Evolutionary conservation across 1,284 basidiomycete genomes (phyloP).

Genomic region (Takashimella koratensis): DNA sequence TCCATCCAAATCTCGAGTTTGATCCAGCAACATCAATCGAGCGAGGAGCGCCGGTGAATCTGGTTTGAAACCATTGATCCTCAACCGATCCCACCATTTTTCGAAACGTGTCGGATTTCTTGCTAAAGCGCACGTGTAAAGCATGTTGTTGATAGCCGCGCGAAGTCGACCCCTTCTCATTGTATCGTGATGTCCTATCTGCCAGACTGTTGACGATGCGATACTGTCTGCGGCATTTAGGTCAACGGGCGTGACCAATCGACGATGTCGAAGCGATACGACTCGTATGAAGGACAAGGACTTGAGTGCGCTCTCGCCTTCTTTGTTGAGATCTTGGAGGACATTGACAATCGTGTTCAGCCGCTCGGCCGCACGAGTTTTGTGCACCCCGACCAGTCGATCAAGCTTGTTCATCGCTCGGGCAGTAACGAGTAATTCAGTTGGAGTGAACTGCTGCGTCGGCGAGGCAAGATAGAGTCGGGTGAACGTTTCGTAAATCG

Average conservation of each 20-base stretch:
- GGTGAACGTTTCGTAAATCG: constrained; percentile 24
- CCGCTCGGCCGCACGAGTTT: constrained; percentile 13
- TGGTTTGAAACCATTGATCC: constrained; percentile 14
- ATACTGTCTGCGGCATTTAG: constrained; percentile 16
- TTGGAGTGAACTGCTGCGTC: constrained; percentile 22
- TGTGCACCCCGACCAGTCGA: constrained; percentile 4
- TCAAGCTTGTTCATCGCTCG: constrained; percentile 15
- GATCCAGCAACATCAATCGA: constrained; percentile 19
- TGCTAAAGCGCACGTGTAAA: constrained; percentile 30
- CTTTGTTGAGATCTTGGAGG: constrained; percentile 17
- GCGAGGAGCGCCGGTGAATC: constrained; percentile 25
- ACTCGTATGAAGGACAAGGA: neutral
- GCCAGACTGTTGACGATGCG: constrained; percentile 15
- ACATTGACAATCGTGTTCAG: constrained; percentile 21
- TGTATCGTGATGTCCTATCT: constrained; percentile 2
- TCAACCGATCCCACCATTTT: constrained; percentile 25
- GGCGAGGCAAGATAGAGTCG: constrained; percentile 27
- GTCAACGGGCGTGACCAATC: constrained; percentile 7
- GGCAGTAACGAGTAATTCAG: constrained; percentile 24
- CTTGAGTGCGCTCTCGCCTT: constrained; percentile 1
- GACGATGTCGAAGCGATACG: constrained; percentile 1
- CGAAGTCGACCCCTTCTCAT: constrained; percentile 11
- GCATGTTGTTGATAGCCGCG: constrained; percentile 29
- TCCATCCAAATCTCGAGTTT: constrained; percentile 9
- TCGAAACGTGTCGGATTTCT: constrained; percentile 16